These are phyloP conservation scores for Acacia melanoxylon DNA, from an alignment of 306 rosid genomes.

Conservation along the genomic window DNA sequence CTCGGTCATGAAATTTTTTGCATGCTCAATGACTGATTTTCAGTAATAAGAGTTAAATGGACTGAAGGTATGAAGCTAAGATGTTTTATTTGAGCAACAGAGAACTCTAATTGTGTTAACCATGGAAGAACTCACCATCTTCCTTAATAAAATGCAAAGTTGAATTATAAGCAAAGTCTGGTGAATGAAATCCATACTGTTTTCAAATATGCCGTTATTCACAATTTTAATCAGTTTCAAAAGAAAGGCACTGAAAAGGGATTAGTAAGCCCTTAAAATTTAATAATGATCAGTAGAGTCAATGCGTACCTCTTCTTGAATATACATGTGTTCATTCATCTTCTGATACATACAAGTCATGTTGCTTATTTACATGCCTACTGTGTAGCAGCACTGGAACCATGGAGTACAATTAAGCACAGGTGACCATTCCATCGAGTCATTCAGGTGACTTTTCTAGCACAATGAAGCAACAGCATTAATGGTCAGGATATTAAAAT, in stretches of 20 bases:
- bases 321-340: background rate
- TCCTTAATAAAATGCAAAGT: background rate
- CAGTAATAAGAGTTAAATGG: background rate
- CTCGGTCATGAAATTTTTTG: background rate
- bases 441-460: background rate
- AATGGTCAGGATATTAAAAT: constrained; percentile 5
- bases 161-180: background rate
- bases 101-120: background rate
- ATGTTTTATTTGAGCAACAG: background rate
- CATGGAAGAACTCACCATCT: constrained; percentile 3
- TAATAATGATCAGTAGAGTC: background rate
- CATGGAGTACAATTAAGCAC: constrained; percentile 12
- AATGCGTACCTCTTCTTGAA: constrained; percentile 2
- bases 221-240: background rate
- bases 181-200: background rate
- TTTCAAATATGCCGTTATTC: background rate
- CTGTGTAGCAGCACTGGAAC: background rate
- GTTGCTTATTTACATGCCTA: background rate
- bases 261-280: background rate
- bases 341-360: background rate
- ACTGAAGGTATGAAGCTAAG: constrained; percentile 2
- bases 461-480: background rate
- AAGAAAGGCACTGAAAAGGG: background rate
- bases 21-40: background rate
- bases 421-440: background rate